Conservation (phyloP, 1,284 basidiomycete species). For the Athelia sp. region DNA sequence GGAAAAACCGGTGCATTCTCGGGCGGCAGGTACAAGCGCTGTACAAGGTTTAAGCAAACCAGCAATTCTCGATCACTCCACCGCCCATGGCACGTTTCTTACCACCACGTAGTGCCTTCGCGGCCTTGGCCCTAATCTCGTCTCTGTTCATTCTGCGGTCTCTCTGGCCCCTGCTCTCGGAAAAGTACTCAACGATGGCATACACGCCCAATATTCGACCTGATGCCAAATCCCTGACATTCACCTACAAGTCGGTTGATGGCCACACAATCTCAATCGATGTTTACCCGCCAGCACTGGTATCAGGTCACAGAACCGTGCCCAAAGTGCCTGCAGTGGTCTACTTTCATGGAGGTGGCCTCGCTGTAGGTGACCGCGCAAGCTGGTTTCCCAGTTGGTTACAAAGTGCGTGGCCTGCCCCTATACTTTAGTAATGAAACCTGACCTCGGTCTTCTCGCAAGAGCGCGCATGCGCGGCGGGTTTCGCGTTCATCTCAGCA, state of each 20-base stretch:
- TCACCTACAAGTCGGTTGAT: conserved; percentile 15
- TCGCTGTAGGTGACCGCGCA: conserved; percentile 49
- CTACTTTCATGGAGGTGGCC: conserved; percentile 62
- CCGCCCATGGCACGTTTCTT: too few species aligned
- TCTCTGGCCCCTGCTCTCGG: too few species aligned
- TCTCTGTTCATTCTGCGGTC: too few species aligned
- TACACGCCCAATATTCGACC: background rate
- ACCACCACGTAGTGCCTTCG: too few species aligned
- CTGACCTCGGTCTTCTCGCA: conserved; percentile 6
- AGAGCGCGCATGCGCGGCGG: conserved; percentile 40
- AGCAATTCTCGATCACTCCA: too few species aligned
- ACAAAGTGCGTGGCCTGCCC: conserved; percentile 34
- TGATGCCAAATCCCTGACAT: conserved; percentile 3
- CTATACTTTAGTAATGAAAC: conserved; percentile 6
- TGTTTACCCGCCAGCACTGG: conserved; percentile 24
- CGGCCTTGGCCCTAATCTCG: too few species aligned
- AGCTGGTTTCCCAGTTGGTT: conserved; percentile 65
- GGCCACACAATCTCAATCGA: conserved; percentile 19
- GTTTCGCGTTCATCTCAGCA: conserved; percentile 52
- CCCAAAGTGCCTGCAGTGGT: conserved; percentile 38
- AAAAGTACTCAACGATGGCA: too few species aligned
- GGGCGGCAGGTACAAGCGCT: too few species aligned
- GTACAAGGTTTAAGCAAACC: too few species aligned
- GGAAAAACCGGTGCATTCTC: too few species aligned
- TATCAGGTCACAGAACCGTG: background rate